Base-by-base conservation (phyloP, 2,329 filamentous ascomycete genomes). In the Periconia macrospinosa region DNA sequence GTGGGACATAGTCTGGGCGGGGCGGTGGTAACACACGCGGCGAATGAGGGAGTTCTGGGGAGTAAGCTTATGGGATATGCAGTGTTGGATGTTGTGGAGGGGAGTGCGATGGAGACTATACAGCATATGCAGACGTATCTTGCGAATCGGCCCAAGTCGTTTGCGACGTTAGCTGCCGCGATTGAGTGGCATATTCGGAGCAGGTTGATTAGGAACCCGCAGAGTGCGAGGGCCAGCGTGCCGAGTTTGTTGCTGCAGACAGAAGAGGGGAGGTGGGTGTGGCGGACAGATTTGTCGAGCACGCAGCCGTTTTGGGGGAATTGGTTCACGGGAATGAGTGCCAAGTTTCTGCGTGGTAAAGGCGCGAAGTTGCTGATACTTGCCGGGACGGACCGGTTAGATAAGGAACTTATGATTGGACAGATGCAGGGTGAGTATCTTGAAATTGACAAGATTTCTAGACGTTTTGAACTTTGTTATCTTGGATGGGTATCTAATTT, bases 111-210 rank as follows among this genome's bases (percentile, higher is more conserved):
- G 74, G 94, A 97, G 71, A 93, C 94, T 2, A 81, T 99, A 49
- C 87, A 92, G 72, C 92, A 89, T 73, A 99, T 99, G 94, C 89
- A 94, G 61, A 89, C 87, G 2, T 97, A 97, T 72, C 82, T 99
- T 18, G 87, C 89, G 1, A 92, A 88, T 5, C 83, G 94, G 19
- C 94, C 94, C 0, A 79, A 80, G 9, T 85, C 86, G 1, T 99
- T 99, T 66, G 79, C 85, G n/a, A 88, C 86, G 13, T 63, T 96
- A 17, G 82, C 89, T 58, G 84, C 89, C 3, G 93, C 88, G 7
- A 91, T 99, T 60, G 91, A 95, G 66, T 99, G 94, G 94, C 94
- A 99, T 72, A 85, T 92, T 20, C 87, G 92, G 41, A 92, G 91
- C 11, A 85, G 94, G 44, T 97, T 93, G 13, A 83, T 99, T 60